Conservation (phyloP, 805 yeast species). For the Cyberlindnera mrakii region DNA sequence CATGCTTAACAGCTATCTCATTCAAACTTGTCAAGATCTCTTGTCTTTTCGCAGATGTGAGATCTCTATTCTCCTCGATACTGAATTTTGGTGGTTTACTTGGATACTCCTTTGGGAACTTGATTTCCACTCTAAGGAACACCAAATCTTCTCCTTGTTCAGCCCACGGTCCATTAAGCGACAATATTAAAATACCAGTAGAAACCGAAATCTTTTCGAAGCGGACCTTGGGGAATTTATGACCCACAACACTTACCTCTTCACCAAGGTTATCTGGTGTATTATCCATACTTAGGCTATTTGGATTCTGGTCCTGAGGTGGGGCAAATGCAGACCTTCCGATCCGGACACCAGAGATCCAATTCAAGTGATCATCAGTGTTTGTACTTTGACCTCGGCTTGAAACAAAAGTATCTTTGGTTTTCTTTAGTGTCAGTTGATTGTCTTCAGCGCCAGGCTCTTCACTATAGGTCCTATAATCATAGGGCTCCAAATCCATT, state of each 20-base stretch:
- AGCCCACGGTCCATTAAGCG: slow-evolving; percentile 77
- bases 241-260: slow-evolving; percentile 84
- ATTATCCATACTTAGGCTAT: slow-evolving; percentile 30
- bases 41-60: slow-evolving; percentile 40
- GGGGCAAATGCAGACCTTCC: slow-evolving; percentile 25
- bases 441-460: slow-evolving; percentile 38
- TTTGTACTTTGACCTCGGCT: slow-evolving; percentile 29
- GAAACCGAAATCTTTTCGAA: slow-evolving; percentile 87
- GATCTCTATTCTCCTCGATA: slow-evolving; percentile 76
- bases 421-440: slow-evolving; percentile 29
- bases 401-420: slow-evolving; percentile 34
- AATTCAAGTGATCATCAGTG: slow-evolving; percentile 65
- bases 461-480: slow-evolving; percentile 42
- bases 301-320: slow-evolving; percentile 24
- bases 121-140: slow-evolving; percentile 64
- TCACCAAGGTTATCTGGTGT: slow-evolving; percentile 72
- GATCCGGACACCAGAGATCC: slow-evolving; percentile 91
- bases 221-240: slow-evolving; percentile 77
- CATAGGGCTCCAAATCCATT: slow-evolving; percentile 32
- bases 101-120: slow-evolving; percentile 74
- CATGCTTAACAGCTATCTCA: slow-evolving; percentile 50
- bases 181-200: slow-evolving; percentile 70
- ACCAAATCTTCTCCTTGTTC: slow-evolving; percentile 35
- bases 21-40: slow-evolving; percentile 47
- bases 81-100: slow-evolving; percentile 48